These are phyloP conservation scores for Galeopsis tetrahit DNA, from an alignment of 257 asterid species.

Conservation along the genomic window DNA sequence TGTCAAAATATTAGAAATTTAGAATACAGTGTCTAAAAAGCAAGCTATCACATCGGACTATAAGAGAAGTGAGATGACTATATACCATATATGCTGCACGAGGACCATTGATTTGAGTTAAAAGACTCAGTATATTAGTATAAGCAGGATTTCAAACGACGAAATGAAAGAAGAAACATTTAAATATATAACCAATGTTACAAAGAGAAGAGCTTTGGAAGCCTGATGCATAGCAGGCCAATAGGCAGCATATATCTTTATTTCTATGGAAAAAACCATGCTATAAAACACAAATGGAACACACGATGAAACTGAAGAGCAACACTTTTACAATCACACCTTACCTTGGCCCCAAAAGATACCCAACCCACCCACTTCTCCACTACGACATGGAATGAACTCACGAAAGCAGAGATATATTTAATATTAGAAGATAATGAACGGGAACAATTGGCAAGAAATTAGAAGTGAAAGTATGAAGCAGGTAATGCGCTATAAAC, in stretches of 20 bases:
- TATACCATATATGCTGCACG: constrained; percentile 1
- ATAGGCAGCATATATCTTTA: neutral
- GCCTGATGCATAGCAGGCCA: constrained; percentile 13
- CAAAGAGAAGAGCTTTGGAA: neutral
- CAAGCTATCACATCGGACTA: neutral
- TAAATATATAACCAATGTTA: neutral
- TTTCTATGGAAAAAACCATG: neutral
- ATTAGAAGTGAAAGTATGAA: neutral
- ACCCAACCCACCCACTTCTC: neutral
- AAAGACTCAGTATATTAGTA: constrained; percentile 1
- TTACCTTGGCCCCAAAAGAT: neutral
- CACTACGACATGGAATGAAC: constrained; percentile 5
- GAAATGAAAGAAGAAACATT: neutral
- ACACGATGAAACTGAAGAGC: neutral
- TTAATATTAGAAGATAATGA: neutral
- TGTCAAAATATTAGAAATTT: constrained; percentile 26
- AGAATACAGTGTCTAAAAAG: constrained; percentile 1
- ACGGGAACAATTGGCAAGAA: neutral
- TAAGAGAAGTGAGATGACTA: constrained; percentile 21
- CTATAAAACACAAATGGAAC: neutral
- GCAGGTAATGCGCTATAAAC: neutral
- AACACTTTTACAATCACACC: neutral
- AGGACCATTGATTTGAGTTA: neutral
- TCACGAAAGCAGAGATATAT: constrained; percentile 5
- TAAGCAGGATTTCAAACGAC: neutral